phyloP scores from a whole-genome alignment of 257 asterid genomes.

The Solanum ossicruentum region DNA sequence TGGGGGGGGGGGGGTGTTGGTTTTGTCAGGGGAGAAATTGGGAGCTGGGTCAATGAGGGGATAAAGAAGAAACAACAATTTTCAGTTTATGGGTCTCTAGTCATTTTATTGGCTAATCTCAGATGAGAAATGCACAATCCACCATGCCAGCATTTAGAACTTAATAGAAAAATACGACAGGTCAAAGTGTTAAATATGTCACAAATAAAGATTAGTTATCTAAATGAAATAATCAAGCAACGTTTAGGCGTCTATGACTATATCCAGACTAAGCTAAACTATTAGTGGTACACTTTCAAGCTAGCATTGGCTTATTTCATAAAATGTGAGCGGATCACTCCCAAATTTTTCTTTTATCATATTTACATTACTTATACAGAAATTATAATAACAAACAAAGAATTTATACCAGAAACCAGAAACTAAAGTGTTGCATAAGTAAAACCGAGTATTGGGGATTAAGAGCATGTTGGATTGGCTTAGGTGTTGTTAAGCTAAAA shows the following conservation, averaged over 20 bases:
- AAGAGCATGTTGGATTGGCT: not conserved
- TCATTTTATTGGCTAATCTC: not conserved
- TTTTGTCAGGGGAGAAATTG: not conserved
- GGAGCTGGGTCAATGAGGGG: not conserved
- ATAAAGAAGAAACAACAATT: not conserved
- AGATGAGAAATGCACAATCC: not conserved
- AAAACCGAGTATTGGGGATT: not conserved
- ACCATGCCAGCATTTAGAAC: not conserved
- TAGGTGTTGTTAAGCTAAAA: too few species aligned
- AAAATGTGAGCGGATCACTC: not conserved
- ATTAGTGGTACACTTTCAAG: not conserved
- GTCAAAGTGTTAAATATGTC: not conserved
- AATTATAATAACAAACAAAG: not conserved
- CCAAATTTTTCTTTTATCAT: not conserved
- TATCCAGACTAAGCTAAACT: not conserved
- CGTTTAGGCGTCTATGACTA: not conserved
- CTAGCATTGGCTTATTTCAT: not conserved
- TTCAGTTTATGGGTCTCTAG: not conserved
- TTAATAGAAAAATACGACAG: not conserved
- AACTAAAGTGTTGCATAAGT: not conserved
- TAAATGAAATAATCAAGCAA: not conserved
- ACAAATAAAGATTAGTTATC: not conserved
- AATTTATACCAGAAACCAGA: not conserved
- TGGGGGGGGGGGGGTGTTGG: not conserved
- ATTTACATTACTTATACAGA: not conserved